Conservation (phyloP, 2,329 filamentous ascomycete species). For the Camptophora hylomeconis region DNA sequence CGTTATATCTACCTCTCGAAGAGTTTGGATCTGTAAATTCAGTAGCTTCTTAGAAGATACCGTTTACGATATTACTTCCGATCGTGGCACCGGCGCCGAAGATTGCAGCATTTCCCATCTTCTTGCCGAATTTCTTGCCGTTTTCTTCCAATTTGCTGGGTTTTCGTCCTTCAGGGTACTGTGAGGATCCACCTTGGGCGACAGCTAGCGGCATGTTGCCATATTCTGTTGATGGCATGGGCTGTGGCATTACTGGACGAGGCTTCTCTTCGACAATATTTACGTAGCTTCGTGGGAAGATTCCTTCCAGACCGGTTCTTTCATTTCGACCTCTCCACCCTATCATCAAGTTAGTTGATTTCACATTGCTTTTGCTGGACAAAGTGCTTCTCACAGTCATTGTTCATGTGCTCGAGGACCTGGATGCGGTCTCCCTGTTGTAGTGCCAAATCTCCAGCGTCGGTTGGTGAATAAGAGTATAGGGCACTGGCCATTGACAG, state of each 20-base stretch:
- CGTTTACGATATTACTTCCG: constrained; percentile 78
- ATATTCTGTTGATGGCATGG: constrained; percentile 27
- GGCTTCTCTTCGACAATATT: constrained; percentile 53
- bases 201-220: constrained; percentile 64
- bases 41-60: constrained; percentile 83
- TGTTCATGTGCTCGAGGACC: constrained; percentile 87
- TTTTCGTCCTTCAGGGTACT: constrained; percentile 26
- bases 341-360: constrained; percentile 16
- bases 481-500: constrained; percentile 66
- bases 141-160: constrained; percentile 55
- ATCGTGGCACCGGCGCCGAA: constrained; percentile 77
- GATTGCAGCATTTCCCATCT: constrained; percentile 58
- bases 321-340: constrained; percentile 75
- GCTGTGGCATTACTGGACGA: constrained; percentile 26
- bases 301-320: constrained; percentile 72
- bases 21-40: neutral
- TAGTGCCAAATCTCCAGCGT: constrained; percentile 70
- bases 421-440: constrained; percentile 67
- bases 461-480: constrained; percentile 69
- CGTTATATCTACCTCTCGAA: too few relatives aligned
- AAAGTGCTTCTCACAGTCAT: constrained; percentile 50
- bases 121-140: constrained; percentile 95
- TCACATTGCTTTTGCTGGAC: constrained; percentile 1
- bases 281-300: constrained; percentile 91
- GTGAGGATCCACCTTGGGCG: constrained; percentile 40